Conservation (phyloP, 768 basidiomycete species). For the Lentinula sp. region DNA sequence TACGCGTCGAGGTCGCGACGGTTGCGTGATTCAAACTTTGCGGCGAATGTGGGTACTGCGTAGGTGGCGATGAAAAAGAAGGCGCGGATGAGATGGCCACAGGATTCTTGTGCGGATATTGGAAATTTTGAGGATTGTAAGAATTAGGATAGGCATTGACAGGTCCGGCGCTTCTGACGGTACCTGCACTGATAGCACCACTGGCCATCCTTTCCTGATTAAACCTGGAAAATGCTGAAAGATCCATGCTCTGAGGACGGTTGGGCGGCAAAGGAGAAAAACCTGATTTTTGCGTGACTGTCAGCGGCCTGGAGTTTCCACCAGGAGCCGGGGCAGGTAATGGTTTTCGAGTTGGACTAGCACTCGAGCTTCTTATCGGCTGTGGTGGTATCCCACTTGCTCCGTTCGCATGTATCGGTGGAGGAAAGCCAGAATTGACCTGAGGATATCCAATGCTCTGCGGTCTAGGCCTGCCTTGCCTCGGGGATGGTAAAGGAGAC, state of each 20-base stretch:
- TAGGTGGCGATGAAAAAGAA: background rate
- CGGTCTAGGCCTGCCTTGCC: background rate
- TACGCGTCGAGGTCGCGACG: background rate
- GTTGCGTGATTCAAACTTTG: background rate
- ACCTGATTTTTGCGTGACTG: background rate
- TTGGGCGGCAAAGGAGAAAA: background rate
- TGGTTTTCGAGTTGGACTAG: slow-evolving; percentile 1
- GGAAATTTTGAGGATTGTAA: background rate
- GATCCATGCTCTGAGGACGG: background rate
- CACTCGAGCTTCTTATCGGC: background rate
- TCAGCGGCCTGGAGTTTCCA: background rate
- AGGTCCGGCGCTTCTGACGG: background rate
- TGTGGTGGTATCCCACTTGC: background rate
- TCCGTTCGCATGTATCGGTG: background rate
- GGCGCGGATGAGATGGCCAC: background rate
- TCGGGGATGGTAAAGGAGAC: background rate
- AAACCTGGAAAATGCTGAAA: slow-evolving; percentile 1
- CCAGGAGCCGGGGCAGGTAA: background rate
- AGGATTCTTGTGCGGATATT: background rate
- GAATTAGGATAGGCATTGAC: background rate
- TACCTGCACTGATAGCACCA: background rate
- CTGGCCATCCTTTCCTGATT: slow-evolving; percentile 5
- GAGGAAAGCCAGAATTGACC: background rate
- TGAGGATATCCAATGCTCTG: background rate
- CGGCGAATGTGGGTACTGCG: background rate